Evolutionary conservation across 495 filamentous ascomycete genomes (phyloP).

Genomic region (Wilcoxina mikolae): DNA sequence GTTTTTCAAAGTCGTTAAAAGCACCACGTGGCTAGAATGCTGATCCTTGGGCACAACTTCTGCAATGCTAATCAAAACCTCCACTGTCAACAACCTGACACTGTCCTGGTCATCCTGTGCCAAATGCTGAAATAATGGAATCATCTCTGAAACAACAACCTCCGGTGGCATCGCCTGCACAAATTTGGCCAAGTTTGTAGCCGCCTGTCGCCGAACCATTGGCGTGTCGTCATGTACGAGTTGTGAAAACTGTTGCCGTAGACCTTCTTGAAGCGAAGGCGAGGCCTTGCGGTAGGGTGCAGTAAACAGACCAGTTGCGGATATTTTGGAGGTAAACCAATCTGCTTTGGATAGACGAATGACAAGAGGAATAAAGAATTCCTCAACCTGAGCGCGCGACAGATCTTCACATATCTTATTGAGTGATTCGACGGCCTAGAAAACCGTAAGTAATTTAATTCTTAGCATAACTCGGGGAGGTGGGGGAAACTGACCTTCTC

Average conservation of each 20-base stretch:
- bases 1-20: conserved; percentile 76
- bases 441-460: not conserved
- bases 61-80: conserved; percentile 89
- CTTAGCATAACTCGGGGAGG: not conserved
- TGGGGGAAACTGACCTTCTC: conserved; percentile 58
- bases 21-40: conserved; percentile 84
- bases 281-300: conserved; percentile 81
- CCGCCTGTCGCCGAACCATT: conserved; percentile 93
- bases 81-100: conserved; percentile 86
- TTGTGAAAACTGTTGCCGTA: conserved; percentile 77
- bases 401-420: conserved; percentile 96
- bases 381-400: conserved; percentile 81
- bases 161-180: conserved; percentile 85
- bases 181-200: conserved; percentile 92
- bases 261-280: conserved; percentile 65
- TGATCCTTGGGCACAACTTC: conserved; percentile 97
- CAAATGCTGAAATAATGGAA: conserved; percentile 93
- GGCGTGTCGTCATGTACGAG: conserved; percentile 96
- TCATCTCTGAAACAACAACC: conserved; percentile 95
- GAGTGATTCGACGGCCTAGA: conserved; percentile 87
- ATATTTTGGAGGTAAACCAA: conserved; percentile 99
- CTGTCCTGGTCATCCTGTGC: conserved; percentile 94
- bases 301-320: conserved; percentile 86
- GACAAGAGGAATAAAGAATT: conserved; percentile 87
- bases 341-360: conserved; percentile 95